These are phyloP conservation scores for Calonectria naviculata DNA, from an alignment of 2,329 filamentous ascomycete genomes.

Conservation along the genomic window DNA sequence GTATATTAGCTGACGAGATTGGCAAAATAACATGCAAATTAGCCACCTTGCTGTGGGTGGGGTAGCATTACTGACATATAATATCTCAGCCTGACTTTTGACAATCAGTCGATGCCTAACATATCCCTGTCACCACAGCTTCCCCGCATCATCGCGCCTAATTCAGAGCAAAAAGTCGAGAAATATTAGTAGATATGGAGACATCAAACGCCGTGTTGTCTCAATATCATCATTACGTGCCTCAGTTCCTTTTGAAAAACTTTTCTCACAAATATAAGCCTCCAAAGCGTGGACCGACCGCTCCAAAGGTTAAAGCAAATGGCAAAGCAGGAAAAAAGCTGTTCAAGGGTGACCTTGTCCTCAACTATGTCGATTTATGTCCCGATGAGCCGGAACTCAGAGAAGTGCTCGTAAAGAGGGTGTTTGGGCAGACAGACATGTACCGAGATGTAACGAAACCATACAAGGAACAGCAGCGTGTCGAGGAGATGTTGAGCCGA, in stretches of 20 bases:
- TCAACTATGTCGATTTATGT: constrained; percentile 38
- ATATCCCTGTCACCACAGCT: background rate
- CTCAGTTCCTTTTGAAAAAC: background rate
- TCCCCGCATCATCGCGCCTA: background rate
- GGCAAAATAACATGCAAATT: too few relatives aligned
- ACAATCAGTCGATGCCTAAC: background rate
- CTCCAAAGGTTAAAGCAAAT: background rate
- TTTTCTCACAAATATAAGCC: background rate
- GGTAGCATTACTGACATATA: too few relatives aligned
- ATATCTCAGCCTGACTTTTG: too few relatives aligned
- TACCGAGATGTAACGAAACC: constrained; percentile 34
- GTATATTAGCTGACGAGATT: too few relatives aligned
- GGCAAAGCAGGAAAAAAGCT: background rate
- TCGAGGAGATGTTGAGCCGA: constrained; percentile 39
- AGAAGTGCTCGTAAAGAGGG: constrained; percentile 33
- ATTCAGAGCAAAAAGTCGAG: background rate
- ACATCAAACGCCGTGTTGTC: background rate
- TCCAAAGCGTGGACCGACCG: background rate
- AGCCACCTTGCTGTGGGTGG: too few relatives aligned
- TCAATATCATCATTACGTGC: background rate
- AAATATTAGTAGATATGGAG: background rate
- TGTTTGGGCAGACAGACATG: constrained; percentile 41
- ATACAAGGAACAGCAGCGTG: constrained; percentile 26
- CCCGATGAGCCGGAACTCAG: constrained; percentile 22
- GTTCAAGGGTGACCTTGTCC: constrained; percentile 35